Percentiles rank a stretch among this genome's conserved stretches.
Evolutionary conservation across 2,329 filamentous ascomycete species (phyloP).

Genomic region (Xylariaceae sp.): DNA sequence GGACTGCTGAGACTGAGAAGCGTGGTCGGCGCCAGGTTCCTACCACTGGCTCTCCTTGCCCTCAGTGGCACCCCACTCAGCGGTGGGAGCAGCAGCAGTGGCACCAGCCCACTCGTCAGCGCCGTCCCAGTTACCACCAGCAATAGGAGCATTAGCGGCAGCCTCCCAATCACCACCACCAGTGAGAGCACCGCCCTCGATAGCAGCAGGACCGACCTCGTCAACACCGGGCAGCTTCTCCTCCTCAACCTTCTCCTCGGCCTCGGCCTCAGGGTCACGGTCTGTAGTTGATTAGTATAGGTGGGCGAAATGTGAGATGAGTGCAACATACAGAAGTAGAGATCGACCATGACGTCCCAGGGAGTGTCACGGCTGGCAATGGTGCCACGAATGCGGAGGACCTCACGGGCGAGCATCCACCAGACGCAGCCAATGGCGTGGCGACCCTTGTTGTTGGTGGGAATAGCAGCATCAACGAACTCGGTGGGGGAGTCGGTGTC

Average conservation of each 20-base stretch:
- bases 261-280: conserved; percentile 99
- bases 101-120: conserved; percentile 59
- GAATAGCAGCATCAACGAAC: conserved; percentile 99
- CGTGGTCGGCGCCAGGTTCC: conserved; percentile 3
- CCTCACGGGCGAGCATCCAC: conserved; percentile 99
- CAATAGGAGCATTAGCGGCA: conserved; percentile 61
- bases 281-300: conserved; percentile 44
- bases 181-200: conserved; percentile 70
- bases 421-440: conserved; percentile 98
- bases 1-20: background rate
- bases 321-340: conserved; percentile 84
- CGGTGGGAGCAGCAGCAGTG: conserved; percentile 62
- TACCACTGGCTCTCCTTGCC: conserved; percentile 37
- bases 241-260: conserved; percentile 94
- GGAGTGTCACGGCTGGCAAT: conserved; percentile 93
- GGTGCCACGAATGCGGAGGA: conserved; percentile 96
- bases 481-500: conserved; percentile 99
- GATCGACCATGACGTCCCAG: conserved; percentile 99
- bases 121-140: conserved; percentile 55
- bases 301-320: background rate
- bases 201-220: conserved; percentile 75
- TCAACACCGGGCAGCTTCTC: conserved; percentile 87
- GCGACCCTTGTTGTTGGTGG: conserved; percentile 99
- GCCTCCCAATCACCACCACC: conserved; percentile 80
- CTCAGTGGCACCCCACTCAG: conserved; percentile 66